Evolutionary conservation across 2,329 filamentous ascomycete species (phyloP), one percentile per base, ranked within the genome.

Genomic region (Thelonectria olida): DNA sequence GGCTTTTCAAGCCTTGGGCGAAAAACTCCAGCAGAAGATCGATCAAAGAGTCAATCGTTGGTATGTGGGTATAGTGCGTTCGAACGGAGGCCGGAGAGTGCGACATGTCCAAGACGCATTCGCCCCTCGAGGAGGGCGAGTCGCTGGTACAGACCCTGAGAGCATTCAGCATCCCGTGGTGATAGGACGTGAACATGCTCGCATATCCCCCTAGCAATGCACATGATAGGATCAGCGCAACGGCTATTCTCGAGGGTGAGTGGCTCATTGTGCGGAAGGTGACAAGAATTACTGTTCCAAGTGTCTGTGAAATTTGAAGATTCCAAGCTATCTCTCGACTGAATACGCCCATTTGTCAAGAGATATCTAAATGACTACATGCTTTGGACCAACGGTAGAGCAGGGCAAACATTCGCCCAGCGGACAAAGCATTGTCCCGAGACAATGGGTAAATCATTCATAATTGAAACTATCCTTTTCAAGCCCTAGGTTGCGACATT

Each of bases 1-100:
- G 19, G 9, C 41, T 64, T 31, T 45, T 61, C 1, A 69, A 10
- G 1, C 66, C 66, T 13, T 69, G 66, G 3, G 64, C 56, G 12
- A 69, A 68, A 27, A 68, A 69, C 17, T 67, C 66, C 0, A 68
- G n/a, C 1, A 69, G 44, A 4, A 68, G 38, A 10, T 55, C 54
- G 20, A 67, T 36, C n/a, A 54, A 22, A 5, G 19, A 23, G 20
- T 67, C 64, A 1, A 68, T 12, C 5, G 31, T 13, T 7, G 38
- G 17, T 10, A 52, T 31, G 12, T 38, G 22, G 9, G 55, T 60
- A 23, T 10, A 19, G 7, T 4, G 2, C 49, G 25, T 13, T 28
- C 22, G 6, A 31, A 5, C 20, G 52, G 28, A 65, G 34, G 13
- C 19, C 5, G 22, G 23, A 1, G 49, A 63, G 2, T 56, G 25